These are phyloP conservation scores for Penicillium crystallinum DNA, from an alignment of 495 filamentous ascomycete genomes.

Conservation along the genomic window DNA sequence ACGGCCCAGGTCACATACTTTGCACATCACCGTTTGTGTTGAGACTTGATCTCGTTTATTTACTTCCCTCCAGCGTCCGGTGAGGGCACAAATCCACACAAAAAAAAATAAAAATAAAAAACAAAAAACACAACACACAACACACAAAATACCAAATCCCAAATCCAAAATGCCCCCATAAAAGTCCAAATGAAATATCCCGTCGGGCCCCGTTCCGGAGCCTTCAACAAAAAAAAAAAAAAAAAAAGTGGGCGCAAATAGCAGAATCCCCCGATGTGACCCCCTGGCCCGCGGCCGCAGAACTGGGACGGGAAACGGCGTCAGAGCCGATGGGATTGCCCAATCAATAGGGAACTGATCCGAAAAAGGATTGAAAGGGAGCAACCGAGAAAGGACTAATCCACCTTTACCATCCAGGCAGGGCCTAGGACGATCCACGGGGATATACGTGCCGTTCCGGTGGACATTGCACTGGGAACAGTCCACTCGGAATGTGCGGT, in stretches of 20 bases:
- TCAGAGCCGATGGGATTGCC: background rate
- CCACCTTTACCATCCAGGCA: constrained; percentile 9
- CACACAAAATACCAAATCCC: too few relatives aligned
- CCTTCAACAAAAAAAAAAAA: background rate
- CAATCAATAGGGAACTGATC: background rate
- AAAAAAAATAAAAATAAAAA: background rate
- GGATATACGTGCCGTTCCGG: constrained; percentile 19
- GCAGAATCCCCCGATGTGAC: background rate
- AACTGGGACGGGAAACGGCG: constrained; percentile 4
- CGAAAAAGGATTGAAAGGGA: background rate
- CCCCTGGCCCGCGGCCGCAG: constrained; percentile 6
- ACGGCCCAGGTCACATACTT: too few relatives aligned
- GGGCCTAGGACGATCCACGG: constrained; percentile 15
- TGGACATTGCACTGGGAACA: constrained; percentile 3
- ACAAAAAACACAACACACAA: too few relatives aligned
- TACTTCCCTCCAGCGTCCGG: too few relatives aligned
- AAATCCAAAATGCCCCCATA: too few relatives aligned
- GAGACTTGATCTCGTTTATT: too few relatives aligned
- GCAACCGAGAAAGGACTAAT: background rate
- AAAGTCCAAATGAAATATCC: too few relatives aligned
- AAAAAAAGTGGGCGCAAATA: background rate
- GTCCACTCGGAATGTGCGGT: background rate
- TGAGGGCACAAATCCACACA: background rate
- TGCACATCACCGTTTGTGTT: too few relatives aligned
- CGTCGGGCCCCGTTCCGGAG: background rate